Evolutionary conservation across 116 monocot species (phyloP).

Genomic region (Zostera marina): DNA sequence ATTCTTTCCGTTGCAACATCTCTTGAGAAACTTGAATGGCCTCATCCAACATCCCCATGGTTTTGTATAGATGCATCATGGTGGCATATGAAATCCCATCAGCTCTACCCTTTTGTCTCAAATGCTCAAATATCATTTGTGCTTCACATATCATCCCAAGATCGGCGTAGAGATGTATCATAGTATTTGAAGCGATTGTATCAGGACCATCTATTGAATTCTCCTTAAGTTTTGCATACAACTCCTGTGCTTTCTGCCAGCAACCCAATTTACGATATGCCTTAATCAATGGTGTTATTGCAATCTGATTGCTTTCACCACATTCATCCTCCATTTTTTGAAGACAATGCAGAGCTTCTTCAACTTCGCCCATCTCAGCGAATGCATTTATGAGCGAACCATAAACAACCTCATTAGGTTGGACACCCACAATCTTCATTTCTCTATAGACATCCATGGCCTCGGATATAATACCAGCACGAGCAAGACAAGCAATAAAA

Average conservation of each 20-base stretch:
- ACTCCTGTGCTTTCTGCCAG: conserved; percentile 64
- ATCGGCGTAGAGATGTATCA: conserved; percentile 59
- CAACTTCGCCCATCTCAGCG: conserved; percentile 30
- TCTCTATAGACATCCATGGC: conserved; percentile 33
- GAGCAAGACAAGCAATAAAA: conserved; percentile 29
- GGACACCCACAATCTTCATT: conserved; percentile 32
- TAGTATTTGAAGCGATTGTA: conserved; percentile 54
- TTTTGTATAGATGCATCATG: conserved; percentile 74
- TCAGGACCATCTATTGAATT: conserved; percentile 39
- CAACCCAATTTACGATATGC: conserved; percentile 37
- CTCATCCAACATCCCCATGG: conserved; percentile 66
- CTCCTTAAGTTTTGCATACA: conserved; percentile 43
- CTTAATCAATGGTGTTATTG: conserved; percentile 70
- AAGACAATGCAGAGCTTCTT: conserved; percentile 32
- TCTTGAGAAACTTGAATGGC: conserved; percentile 36
- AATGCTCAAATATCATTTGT: conserved; percentile 31
- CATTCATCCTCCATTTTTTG: conserved; percentile 49
- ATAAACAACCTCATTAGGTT: conserved; percentile 60
- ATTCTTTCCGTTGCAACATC: conserved; percentile 22
- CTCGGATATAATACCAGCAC: conserved; percentile 19
- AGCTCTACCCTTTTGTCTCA: conserved; percentile 28
- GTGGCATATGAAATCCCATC: conserved; percentile 61
- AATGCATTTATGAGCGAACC: conserved; percentile 57
- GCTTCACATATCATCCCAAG: conserved; percentile 73
- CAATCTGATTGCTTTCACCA: conserved; percentile 27